Evolutionary conservation across 2,329 filamentous ascomycete species (phyloP).

Genomic region (Diaporthe sp.): DNA sequence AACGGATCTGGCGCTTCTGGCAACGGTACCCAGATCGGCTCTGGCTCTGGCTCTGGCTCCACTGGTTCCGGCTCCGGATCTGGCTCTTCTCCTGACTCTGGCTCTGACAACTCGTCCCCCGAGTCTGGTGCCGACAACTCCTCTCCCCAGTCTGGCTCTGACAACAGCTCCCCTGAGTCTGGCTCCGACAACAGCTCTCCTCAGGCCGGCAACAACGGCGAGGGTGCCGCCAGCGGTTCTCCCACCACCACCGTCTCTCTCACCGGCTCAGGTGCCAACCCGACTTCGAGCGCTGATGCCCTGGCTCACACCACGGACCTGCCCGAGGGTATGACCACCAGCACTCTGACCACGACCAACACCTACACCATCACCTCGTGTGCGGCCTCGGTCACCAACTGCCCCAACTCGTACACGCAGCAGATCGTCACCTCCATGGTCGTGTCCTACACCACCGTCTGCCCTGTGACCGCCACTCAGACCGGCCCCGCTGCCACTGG

Average conservation of each 20-base stretch:
- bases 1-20: background rate
- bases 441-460: slow-evolving; percentile 44
- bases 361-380: slow-evolving; percentile 49
- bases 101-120: background rate
- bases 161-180: background rate
- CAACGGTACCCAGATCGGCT: slow-evolving; percentile 12
- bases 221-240: background rate
- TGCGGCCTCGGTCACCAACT: slow-evolving; percentile 47
- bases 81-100: slow-evolving; percentile 4
- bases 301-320: slow-evolving; percentile 27
- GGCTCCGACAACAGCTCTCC: slow-evolving; percentile 26
- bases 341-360: slow-evolving; percentile 43
- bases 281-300: slow-evolving; percentile 27
- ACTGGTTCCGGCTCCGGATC: slow-evolving; percentile 28
- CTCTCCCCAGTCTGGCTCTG: too few species aligned
- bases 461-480: slow-evolving; percentile 42
- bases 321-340: slow-evolving; percentile 41
- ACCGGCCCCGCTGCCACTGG: slow-evolving; percentile 29
- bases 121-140: background rate
- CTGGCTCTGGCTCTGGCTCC: slow-evolving; percentile 27
- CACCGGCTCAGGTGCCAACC: slow-evolving; percentile 3
- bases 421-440: slow-evolving; percentile 45
- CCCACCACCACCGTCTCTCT: slow-evolving; percentile 23
- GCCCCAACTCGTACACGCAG: slow-evolving; percentile 45
- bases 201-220: slow-evolving; percentile 19